Evolutionary conservation across 1,284 basidiomycete genomes (phyloP).

Genomic region (Leccinum insigne): DNA sequence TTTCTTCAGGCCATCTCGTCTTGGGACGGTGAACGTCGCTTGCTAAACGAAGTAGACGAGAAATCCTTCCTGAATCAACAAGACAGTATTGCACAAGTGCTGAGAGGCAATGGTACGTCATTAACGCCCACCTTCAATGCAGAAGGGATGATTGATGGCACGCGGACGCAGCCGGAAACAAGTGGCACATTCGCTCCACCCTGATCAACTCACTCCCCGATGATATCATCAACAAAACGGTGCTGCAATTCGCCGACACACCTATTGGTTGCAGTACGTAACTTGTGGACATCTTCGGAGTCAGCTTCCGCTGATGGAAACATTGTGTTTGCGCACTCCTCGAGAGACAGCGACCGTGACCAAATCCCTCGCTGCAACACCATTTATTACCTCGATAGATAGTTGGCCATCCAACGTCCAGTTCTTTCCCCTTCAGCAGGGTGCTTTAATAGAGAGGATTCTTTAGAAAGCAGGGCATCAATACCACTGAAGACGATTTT

Average conservation of each 20-base stretch:
- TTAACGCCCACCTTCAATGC: background rate
- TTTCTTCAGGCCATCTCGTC: conserved; percentile 81
- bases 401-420: no score
- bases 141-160: background rate
- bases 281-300: background rate
- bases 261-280: conserved; percentile 86
- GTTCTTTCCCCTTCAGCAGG: no score
- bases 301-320: background rate
- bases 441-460: no score
- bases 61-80: conserved; percentile 88
- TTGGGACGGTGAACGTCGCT: conserved; percentile 81
- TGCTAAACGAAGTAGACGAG: conserved; percentile 89
- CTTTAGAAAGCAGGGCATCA: no score
- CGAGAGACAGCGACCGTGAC: conserved; percentile 40
- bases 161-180: conserved; percentile 59
- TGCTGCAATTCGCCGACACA: conserved; percentile 75
- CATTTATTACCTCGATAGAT: no score
- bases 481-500: no score
- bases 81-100: conserved; percentile 85
- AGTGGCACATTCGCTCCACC: conserved; percentile 88
- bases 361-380: no score
- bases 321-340: conserved; percentile 50
- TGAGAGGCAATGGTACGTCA: conserved; percentile 71
- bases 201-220: conserved; percentile 81
- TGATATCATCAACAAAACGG: conserved; percentile 82